phyloP scores from a whole-genome alignment of 169 alveolate species.

The Eimeria falciformis region DNA sequence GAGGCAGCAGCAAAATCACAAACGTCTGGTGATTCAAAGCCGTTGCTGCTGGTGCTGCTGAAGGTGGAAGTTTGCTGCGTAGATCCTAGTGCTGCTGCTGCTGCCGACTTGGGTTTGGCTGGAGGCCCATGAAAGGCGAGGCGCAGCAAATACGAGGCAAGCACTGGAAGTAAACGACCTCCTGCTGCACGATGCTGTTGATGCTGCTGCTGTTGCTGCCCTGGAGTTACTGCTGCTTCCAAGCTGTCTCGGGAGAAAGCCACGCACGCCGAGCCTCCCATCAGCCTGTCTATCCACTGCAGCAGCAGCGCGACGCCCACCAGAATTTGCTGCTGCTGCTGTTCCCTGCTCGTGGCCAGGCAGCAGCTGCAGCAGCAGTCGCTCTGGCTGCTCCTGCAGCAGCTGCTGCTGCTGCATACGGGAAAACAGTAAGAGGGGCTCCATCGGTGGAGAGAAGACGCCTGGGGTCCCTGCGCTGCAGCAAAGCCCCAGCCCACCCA shows the following conservation, averaged over 20 bases:
- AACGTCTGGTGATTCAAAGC: neutral
- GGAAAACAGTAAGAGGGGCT: no score
- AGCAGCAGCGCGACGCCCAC: neutral
- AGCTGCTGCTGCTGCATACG: slow-evolving; percentile 5
- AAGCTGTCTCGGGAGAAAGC: neutral
- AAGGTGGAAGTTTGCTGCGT: neutral
- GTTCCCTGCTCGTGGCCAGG: neutral
- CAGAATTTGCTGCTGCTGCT: neutral
- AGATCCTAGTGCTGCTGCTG: neutral
- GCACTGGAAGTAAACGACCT: neutral
- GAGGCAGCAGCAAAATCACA: neutral
- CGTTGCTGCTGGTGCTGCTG: slow-evolving; percentile 42
- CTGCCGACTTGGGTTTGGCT: no score
- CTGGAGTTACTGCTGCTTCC: neutral
- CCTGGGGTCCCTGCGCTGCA: neutral
- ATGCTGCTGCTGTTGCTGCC: neutral
- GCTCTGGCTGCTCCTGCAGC: neutral
- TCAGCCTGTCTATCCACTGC: neutral
- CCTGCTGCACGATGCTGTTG: neutral
- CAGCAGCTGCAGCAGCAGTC: neutral
- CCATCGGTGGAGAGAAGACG: neutral
- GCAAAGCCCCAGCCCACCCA: neutral
- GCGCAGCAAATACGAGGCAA: slow-evolving; percentile 14
- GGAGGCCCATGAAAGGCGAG: neutral
- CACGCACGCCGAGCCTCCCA: neutral